Evolutionary conservation across 345 rosid species (phyloP).

Genomic region (Draba incana): DNA sequence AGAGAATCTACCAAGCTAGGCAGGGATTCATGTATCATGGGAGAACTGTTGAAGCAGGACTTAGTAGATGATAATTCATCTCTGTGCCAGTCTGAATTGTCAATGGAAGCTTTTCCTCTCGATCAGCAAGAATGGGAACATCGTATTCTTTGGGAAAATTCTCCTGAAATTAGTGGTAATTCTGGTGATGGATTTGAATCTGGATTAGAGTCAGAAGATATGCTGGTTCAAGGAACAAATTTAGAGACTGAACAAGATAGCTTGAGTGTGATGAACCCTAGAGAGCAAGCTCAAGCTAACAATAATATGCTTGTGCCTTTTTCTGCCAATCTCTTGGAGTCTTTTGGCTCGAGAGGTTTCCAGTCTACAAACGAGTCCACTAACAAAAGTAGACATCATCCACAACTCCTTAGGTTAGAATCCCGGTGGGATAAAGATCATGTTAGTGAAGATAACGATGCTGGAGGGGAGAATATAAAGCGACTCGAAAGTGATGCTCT

Average conservation of each 20-base stretch:
- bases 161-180: constrained; percentile 53
- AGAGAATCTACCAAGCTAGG: constrained; percentile 42
- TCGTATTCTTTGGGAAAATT: constrained; percentile 76
- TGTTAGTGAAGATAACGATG: constrained; percentile 44
- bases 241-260: constrained; percentile 41
- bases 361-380: constrained; percentile 33
- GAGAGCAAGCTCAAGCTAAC: constrained; percentile 44
- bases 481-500: constrained; percentile 47
- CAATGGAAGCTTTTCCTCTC: constrained; percentile 62
- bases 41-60: constrained; percentile 71
- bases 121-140: constrained; percentile 97
- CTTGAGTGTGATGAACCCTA: constrained; percentile 39
- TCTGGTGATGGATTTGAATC: constrained; percentile 51
- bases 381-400: constrained; percentile 58
- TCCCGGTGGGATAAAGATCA: constrained; percentile 45
- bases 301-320: constrained; percentile 37
- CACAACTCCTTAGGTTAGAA: constrained; percentile 89
- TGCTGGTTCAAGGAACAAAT: constrained; percentile 46
- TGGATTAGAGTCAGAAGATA: constrained; percentile 44
- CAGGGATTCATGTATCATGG: constrained; percentile 55
- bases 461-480: constrained; percentile 43
- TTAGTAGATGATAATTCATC: constrained; percentile 42
- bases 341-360: constrained; percentile 53
- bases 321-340: constrained; percentile 55
- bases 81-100: constrained; percentile 56